Evolutionary conservation across 805 yeast species (phyloP), one percentile per base, ranked within the genome.

Genomic region (Wickerhamomyces subpelliculosus): DNA sequence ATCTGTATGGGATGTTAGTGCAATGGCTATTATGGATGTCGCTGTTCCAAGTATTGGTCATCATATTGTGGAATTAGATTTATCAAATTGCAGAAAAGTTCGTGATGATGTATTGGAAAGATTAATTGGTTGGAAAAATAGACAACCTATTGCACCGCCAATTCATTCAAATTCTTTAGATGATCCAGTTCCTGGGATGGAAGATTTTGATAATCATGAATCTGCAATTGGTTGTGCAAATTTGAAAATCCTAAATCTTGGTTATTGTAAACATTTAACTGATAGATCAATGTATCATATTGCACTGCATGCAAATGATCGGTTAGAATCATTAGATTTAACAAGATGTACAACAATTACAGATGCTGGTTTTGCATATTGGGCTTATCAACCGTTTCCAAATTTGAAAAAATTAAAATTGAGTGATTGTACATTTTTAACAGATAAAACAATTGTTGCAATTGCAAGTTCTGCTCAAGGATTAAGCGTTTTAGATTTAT

Each of bases 11-110:
- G 85, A 80, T 47, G 76, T 84, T 8, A 73, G 80, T 42, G 85
- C 87, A 3, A 79, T 81, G 85, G 84, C 89, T 3, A 80, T 83
- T 23, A 80, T 83, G 87, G 90, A 84, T 54, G 58, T 83, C 30
- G 72, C 86, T 2, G 78, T 73, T 2, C 80, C 81, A 0, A 68
- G 73, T 47, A 77, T 81, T 24, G 88, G 88, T 8, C 63, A 67
- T 25, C 59, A 69, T 44, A 59, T 84, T 27, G 75, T 68, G 38
- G 78, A 73, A 37, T 62, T 84, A 17, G 87, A 83, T 54, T 62
- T 84, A 31, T 72, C 84, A 9, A 82, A 84, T 55, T 84, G 90
- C 48, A 63, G 88, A 18, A 80, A 78, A 47, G 86, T 83, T 2
- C 66, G 78, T 36, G 93, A 84, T 54, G 78, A 74, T 47, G 87